Evolutionary conservation across 163 green algal species (phyloP).

Genomic region (Scenedesmus sp.): DNA sequence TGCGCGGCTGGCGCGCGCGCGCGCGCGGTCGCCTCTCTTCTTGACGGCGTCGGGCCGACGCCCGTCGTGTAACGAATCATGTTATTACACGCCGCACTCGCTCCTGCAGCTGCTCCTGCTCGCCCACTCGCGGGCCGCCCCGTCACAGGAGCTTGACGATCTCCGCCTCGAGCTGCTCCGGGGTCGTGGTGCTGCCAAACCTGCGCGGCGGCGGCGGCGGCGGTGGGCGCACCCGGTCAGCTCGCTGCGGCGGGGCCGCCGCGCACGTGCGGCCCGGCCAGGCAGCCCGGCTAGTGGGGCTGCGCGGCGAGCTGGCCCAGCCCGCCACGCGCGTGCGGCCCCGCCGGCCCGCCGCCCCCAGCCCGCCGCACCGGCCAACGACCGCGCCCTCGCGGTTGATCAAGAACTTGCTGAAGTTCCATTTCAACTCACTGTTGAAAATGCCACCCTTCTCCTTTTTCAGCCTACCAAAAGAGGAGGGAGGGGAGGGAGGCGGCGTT

Average conservation of each 20-base stretch:
- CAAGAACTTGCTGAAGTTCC: slow-evolving; percentile 77
- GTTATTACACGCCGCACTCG: neutral
- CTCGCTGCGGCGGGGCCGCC: too few species aligned
- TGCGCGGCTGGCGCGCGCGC: too few species aligned
- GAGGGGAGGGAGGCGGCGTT: too few species aligned
- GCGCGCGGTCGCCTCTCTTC: too few species aligned
- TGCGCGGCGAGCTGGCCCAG: too few species aligned
- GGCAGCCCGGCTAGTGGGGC: too few species aligned
- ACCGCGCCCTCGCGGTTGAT: slow-evolving; percentile 69
- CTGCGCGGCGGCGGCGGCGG: too few species aligned
- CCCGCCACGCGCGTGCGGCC: too few species aligned
- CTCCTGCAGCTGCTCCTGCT: neutral
- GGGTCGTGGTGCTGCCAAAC: slow-evolving; percentile 44
- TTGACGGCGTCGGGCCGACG: too few species aligned
- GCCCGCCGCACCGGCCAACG: slow-evolving; percentile 50
- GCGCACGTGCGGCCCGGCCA: too few species aligned
- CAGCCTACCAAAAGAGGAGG: slow-evolving; percentile 68
- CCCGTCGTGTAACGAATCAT: neutral
- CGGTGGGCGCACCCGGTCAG: too few species aligned
- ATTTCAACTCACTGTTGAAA: slow-evolving; percentile 71
- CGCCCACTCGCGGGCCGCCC: neutral
- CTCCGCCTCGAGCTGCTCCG: slow-evolving; percentile 34
- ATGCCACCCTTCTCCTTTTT: slow-evolving; percentile 70
- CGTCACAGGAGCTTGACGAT: slow-evolving; percentile 32
- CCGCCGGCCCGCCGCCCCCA: too few species aligned